Evolutionary conservation across 331 rosid genomes (phyloP), one percentile per base, ranked within the genome.

Genomic region (Quercus tomentella): DNA sequence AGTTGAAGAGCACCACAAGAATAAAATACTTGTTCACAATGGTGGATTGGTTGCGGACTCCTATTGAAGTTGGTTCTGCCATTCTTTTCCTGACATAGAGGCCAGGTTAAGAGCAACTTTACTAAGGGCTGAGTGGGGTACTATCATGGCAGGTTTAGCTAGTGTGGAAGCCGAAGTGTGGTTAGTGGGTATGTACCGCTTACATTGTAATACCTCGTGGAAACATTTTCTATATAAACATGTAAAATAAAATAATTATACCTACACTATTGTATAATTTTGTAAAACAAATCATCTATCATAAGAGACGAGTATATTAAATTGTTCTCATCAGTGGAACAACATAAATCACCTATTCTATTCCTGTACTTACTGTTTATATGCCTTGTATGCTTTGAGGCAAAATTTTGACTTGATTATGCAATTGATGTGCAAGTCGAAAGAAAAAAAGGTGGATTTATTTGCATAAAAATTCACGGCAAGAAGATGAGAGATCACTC

Each of bases 131-230:
- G 49, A 30, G 10, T 76, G 76, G 65, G 82, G 69, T 66, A 63
- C 75, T 63, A 45, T 80, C 68, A 65, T 25, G 57, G 73, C 68
- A 55, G 74, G 78, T 86, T 86, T 73, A 69, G 73, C 82, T 78
- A 43, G 30, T 61, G 72, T 57, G 14, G 35, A 65, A 70, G 57
- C 76, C 43, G 72, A 76, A 54, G 21, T 20, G 22, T 20, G 52
- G 77, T 57, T 43, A 62, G 70, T 52, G 20, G 52, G 41, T 77
- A 82, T 79, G 80, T 72, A 17, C 70, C 41, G 51, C 68, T 62
- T 67, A 67, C 14, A 69, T 56, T 22, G 69, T 23, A 26, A 49
- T 23, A 28, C 22, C 25, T 6, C 68, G 60, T 16, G 30, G 67
- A 78, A 20, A 73, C 78, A 56, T 26, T 67, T 67, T 33, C 11